These are phyloP conservation scores for Mortierella sp. DNA, from an alignment of 371 early-diverging fungal genomes.

Conservation along the genomic window DNA sequence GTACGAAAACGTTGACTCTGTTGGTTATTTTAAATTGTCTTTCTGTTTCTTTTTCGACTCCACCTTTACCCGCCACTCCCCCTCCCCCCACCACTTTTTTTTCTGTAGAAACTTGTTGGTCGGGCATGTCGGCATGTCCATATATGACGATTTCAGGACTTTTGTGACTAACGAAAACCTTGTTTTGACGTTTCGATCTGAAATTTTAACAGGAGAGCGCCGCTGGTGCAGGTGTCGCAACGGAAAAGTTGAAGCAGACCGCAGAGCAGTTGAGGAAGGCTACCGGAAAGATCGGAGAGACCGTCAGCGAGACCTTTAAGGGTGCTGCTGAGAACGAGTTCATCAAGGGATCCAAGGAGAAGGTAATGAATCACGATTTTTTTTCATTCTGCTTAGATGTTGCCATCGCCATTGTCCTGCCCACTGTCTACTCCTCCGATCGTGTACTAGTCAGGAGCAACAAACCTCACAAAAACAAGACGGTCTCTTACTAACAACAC, in stretches of 20 bases:
- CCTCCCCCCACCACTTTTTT: not conserved
- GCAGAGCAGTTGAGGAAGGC: slow-evolving; percentile 85
- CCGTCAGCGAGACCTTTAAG: slow-evolving; percentile 84
- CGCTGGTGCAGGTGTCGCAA: slow-evolving; percentile 58
- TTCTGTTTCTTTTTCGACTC: not conserved
- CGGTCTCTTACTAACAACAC: not conserved
- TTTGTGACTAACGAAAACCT: slow-evolving; percentile 8
- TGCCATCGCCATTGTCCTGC: slow-evolving; percentile 17
- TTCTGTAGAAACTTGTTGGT: not conserved
- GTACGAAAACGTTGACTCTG: no score
- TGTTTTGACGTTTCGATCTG: slow-evolving; percentile 5
- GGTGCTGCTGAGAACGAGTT: slow-evolving; percentile 90
- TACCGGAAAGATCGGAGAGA: slow-evolving; percentile 81
- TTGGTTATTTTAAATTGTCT: no score
- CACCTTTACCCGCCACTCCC: no score
- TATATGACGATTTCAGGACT: not conserved
- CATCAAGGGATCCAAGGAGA: slow-evolving; percentile 85
- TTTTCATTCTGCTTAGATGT: not conserved
- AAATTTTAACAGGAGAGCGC: slow-evolving; percentile 56
- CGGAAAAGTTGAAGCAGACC: slow-evolving; percentile 77
- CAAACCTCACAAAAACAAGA: no score
- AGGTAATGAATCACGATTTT: slow-evolving; percentile 62
- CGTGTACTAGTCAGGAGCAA: not conserved
- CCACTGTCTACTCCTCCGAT: slow-evolving; percentile 10
- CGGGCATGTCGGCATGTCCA: slow-evolving; percentile 7